phyloP scores from a whole-genome alignment of 2,329 filamentous ascomycete genomes.

The Xylariales sp. region DNA sequence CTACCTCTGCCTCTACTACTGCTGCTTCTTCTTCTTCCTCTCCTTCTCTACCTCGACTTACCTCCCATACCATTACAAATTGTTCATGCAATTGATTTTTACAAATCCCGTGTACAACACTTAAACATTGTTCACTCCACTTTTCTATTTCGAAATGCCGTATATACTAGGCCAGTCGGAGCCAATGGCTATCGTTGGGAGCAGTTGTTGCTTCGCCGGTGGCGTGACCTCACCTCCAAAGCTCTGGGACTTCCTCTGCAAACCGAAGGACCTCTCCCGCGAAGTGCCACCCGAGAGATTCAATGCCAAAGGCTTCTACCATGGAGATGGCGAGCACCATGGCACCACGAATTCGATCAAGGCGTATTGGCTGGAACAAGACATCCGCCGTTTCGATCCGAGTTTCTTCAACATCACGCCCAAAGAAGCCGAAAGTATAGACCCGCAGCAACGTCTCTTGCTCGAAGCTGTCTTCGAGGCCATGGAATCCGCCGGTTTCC shows the following conservation, averaged over 20 bases:
- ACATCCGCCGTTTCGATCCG: slow-evolving; percentile 48
- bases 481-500: slow-evolving; percentile 51
- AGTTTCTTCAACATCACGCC: slow-evolving; percentile 53
- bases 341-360: slow-evolving; percentile 48
- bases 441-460: slow-evolving; percentile 50
- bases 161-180: slow-evolving; percentile 39
- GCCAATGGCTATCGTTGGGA: slow-evolving; percentile 49
- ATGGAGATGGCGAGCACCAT: slow-evolving; percentile 48
- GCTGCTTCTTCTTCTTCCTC: background rate
- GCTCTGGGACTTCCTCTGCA: slow-evolving; percentile 46
- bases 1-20: background rate
- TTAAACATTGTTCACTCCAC: background rate
- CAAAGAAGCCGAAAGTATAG: slow-evolving; percentile 51
- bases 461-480: slow-evolving; percentile 53
- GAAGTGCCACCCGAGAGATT: slow-evolving; percentile 46
- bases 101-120: background rate
- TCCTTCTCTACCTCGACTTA: background rate
- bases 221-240: slow-evolving; percentile 44
- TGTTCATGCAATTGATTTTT: background rate
- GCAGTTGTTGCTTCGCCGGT: slow-evolving; percentile 49
- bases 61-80: background rate
- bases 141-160: slow-evolving; percentile 32
- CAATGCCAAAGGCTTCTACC: slow-evolving; percentile 47
- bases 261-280: slow-evolving; percentile 46
- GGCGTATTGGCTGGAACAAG: slow-evolving; percentile 48